Percentiles rank a stretch among this genome's conserved stretches.
These are phyloP conservation scores for Pseudozyma tsukubaensis DNA, from an alignment of 1,284 basidiomycete genomes.

Conservation along the genomic window DNA sequence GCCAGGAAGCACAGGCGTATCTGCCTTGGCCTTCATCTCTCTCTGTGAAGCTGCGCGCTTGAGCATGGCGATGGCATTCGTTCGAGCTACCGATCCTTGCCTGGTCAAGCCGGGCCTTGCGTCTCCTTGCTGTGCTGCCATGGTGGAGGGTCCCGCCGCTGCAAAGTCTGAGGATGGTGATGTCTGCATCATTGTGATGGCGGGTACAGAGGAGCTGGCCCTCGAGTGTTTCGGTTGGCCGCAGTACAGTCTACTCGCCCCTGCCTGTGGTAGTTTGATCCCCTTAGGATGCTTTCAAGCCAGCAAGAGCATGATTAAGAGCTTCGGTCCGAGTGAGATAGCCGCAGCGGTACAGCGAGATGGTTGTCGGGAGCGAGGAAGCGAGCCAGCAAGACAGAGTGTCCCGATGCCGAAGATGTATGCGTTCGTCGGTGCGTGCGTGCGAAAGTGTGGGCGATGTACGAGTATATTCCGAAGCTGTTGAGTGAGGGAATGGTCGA, in stretches of 20 bases:
- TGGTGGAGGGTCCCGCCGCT: constrained; percentile 13
- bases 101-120: constrained; percentile 15
- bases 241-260: not conserved
- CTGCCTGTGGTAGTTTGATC: not conserved
- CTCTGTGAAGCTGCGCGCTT: constrained; percentile 59
- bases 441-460: too few relatives aligned
- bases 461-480: too few relatives aligned
- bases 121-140: constrained; percentile 2
- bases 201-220: too few relatives aligned
- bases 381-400: too few relatives aligned
- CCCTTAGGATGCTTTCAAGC: not conserved
- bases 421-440: too few relatives aligned
- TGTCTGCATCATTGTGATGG: constrained; percentile 15
- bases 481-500: too few relatives aligned
- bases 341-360: too few relatives aligned
- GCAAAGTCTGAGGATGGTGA: constrained; percentile 3
- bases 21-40: constrained; percentile 46
- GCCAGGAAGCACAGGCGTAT: constrained; percentile 14
- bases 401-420: too few relatives aligned
- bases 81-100: constrained; percentile 47
- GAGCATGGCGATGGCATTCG: constrained; percentile 58
- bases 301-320: constrained; percentile 3
- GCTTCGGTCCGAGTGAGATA: not conserved
- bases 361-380: too few relatives aligned
- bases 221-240: too few relatives aligned